A percentile compares a stretch with the other conserved stretches of the same genome.
Evolutionary conservation across 768 basidiomycete species (phyloP).

Genomic region (Lactarius sp.): DNA sequence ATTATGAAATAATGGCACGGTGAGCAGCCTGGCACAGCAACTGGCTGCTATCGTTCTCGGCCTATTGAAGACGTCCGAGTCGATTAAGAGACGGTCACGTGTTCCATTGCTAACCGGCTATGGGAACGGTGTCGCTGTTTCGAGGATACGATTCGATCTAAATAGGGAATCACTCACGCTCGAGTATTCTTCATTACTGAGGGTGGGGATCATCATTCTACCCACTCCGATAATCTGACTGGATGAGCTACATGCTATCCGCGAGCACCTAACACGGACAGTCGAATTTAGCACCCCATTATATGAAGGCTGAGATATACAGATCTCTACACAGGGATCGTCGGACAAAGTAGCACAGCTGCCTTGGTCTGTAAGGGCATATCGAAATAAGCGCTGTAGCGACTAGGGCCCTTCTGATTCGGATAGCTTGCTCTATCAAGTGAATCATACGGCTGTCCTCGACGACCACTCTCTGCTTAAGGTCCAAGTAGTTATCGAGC

Average conservation of each 20-base stretch:
- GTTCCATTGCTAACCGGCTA: conserved; percentile 74
- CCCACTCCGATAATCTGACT: conserved; percentile 35
- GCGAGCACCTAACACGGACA: conserved; percentile 68
- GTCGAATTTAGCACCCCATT: conserved; percentile 76
- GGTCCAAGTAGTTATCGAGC: conserved; percentile 74
- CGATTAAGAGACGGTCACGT: conserved; percentile 65
- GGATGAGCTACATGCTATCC: conserved; percentile 58
- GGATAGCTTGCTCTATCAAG: conserved; percentile 50
- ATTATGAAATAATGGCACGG: conserved; percentile 73
- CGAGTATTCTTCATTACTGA: conserved; percentile 80
- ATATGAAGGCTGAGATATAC: conserved; percentile 82
- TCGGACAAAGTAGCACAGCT: conserved; percentile 65
- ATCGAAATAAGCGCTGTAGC: conserved; percentile 37
- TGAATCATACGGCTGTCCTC: conserved; percentile 69
- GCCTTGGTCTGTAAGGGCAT: conserved; percentile 66
- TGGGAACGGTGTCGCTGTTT: conserved; percentile 77
- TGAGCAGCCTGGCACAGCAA: conserved; percentile 65
- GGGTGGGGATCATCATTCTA: conserved; percentile 47
- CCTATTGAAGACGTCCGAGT: conserved; percentile 76
- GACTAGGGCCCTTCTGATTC: conserved; percentile 40
- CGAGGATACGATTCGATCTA: conserved; percentile 72
- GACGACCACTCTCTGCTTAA: conserved; percentile 77
- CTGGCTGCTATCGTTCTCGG: conserved; percentile 82
- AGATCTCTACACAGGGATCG: conserved; percentile 67
- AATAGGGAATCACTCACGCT: conserved; percentile 78